These are phyloP conservation scores for Colletotrichum trifolii DNA, from an alignment of 2,329 filamentous ascomycete species.

Conservation along the genomic window DNA sequence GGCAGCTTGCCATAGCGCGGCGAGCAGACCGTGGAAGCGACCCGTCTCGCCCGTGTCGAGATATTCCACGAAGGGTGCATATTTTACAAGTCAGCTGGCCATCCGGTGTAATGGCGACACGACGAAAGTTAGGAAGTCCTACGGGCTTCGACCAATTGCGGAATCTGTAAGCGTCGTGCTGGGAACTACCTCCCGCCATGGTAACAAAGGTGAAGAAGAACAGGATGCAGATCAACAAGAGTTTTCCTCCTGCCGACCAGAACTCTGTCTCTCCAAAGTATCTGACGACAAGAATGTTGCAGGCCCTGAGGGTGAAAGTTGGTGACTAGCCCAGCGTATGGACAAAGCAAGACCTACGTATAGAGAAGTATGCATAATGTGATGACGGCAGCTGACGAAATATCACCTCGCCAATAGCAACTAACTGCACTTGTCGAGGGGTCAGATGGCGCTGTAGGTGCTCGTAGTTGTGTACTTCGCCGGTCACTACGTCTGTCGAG, in stretches of 20 bases:
- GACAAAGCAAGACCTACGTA: not conserved
- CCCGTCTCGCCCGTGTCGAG: constrained; percentile 71
- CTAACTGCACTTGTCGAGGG: constrained; percentile 4
- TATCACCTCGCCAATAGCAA: constrained; percentile 45
- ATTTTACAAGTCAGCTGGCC: not conserved
- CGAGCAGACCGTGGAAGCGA: constrained; percentile 76
- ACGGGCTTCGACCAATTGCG: constrained; percentile 67
- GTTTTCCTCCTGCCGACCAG: constrained; percentile 68
- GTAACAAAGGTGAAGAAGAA: constrained; percentile 72
- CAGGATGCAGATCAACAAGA: constrained; percentile 70
- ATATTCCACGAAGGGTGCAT: constrained; percentile 54
- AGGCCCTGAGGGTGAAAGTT: not conserved
- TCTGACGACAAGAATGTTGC: constrained; percentile 54
- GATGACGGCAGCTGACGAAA: constrained; percentile 40
- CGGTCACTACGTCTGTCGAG: not conserved
- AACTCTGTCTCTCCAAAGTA: constrained; percentile 81
- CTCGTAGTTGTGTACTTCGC: constrained; percentile 1
- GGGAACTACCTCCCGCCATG: constrained; percentile 70
- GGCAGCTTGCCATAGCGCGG: constrained; percentile 71
- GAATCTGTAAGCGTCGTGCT: constrained; percentile 71
- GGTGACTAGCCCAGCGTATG: not conserved
- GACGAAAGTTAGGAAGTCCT: not conserved
- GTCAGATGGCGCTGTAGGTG: constrained; percentile 11
- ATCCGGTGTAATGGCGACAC: not conserved
- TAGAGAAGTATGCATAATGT: constrained; percentile 22